Conservation (phyloP, 495 filamentous ascomycete species). For the Apiosordaria backusii region DNA sequence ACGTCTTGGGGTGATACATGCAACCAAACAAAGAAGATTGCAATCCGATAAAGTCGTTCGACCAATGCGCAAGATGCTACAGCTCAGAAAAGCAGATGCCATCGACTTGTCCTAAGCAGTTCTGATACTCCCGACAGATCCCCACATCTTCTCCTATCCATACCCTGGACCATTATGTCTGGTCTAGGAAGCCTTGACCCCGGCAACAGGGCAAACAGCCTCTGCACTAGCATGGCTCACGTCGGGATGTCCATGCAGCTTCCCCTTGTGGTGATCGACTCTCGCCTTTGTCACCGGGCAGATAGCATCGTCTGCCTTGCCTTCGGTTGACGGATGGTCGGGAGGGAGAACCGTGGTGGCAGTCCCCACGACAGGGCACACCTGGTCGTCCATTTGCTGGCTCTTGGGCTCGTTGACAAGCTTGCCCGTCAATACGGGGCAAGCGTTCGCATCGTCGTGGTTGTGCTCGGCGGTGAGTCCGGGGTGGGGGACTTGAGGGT, state of each 20-base stretch:
- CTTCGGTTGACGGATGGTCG: slow-evolving; percentile 42
- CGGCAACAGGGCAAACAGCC: slow-evolving; percentile 44
- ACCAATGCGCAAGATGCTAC: neutral
- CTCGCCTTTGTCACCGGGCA: slow-evolving; percentile 51
- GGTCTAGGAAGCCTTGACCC: slow-evolving; percentile 16
- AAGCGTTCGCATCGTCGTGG: slow-evolving; percentile 41
- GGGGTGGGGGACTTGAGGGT: slow-evolving; percentile 37
- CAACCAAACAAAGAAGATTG: neutral
- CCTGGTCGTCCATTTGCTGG: slow-evolving; percentile 45
- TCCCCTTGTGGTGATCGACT: slow-evolving; percentile 46
- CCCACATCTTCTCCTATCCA: too few relatives aligned
- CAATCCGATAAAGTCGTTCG: neutral
- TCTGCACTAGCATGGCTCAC: slow-evolving; percentile 26
- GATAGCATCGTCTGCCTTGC: slow-evolving; percentile 39
- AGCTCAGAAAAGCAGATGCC: neutral
- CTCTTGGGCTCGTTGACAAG: slow-evolving; percentile 43
- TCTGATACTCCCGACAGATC: neutral
- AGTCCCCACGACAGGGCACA: slow-evolving; percentile 47
- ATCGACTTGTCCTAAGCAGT: neutral
- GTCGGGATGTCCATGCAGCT: slow-evolving; percentile 39
- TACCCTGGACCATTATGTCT: too few relatives aligned
- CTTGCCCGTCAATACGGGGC: slow-evolving; percentile 36
- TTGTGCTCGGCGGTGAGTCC: slow-evolving; percentile 19
- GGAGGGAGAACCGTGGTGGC: slow-evolving; percentile 45
- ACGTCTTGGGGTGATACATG: neutral